Conservation (phyloP, 176 grass and related monocot genomes). For the Aegilops bicornis region DNA sequence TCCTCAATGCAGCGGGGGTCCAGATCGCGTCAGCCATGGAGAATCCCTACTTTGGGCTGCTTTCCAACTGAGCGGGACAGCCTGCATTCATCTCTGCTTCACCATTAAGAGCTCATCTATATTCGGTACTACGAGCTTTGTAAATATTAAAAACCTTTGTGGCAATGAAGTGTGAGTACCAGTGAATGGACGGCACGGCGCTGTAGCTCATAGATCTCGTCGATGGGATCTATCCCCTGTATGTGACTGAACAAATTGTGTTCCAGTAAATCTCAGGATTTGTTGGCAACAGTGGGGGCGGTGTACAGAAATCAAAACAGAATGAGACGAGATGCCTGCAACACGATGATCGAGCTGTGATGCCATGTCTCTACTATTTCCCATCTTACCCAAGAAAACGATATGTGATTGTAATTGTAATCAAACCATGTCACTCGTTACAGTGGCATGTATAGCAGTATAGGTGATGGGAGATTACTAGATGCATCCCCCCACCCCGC, state of each 20-base stretch:
- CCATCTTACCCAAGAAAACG: neutral
- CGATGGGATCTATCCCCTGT: slow-evolving; percentile 1
- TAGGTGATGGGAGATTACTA: neutral
- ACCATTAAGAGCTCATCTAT: neutral
- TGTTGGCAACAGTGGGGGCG: too few relatives aligned
- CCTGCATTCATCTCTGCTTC: neutral
- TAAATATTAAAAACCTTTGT: neutral
- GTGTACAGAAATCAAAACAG: neutral
- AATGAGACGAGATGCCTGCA: neutral
- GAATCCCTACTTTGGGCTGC: slow-evolving; percentile 77
- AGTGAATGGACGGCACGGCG: neutral
- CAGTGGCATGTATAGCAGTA: neutral
- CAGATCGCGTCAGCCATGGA: slow-evolving; percentile 61
- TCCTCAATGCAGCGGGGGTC: slow-evolving; percentile 40
- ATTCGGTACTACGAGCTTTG: slow-evolving; percentile 8
- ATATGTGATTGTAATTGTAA: neutral
- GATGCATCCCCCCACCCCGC: neutral
- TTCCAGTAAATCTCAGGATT: neutral
- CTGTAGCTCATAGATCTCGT: slow-evolving; percentile 13
- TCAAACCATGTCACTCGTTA: neutral
- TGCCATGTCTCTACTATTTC: neutral
- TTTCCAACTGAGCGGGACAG: slow-evolving; percentile 52
- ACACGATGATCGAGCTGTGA: neutral
- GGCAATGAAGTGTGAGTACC: neutral
- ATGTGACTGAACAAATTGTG: neutral